Evolutionary conservation across 2,329 filamentous ascomycete genomes (phyloP).

Genomic region (Tolypocladium tropicale): DNA sequence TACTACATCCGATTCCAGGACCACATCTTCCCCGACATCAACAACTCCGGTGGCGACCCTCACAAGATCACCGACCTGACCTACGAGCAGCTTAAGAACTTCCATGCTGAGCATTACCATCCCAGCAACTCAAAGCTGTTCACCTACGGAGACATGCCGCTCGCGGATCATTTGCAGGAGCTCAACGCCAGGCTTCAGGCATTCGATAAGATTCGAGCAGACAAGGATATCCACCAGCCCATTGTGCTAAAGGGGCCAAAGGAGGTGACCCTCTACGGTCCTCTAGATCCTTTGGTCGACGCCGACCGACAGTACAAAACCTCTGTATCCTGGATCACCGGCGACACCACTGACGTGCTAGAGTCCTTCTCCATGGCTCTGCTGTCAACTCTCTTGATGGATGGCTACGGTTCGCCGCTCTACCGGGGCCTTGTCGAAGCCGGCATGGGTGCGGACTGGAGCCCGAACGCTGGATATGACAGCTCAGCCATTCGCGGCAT

Average conservation of each 20-base stretch:
- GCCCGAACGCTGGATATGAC: slow-evolving; percentile 89
- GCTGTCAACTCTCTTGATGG: slow-evolving; percentile 73
- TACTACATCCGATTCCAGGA: slow-evolving; percentile 96
- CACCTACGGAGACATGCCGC: slow-evolving; percentile 88
- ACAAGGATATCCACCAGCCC: slow-evolving; percentile 66
- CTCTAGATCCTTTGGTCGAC: slow-evolving; percentile 77
- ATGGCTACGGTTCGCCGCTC: slow-evolving; percentile 89
- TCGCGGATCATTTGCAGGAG: slow-evolving; percentile 70
- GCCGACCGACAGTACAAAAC: slow-evolving; percentile 86
- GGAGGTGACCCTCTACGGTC: slow-evolving; percentile 64
- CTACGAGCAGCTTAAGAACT: slow-evolving; percentile 77
- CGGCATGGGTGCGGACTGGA: slow-evolving; percentile 86
- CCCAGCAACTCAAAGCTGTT: slow-evolving; percentile 95
- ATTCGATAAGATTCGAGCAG: slow-evolving; percentile 61
- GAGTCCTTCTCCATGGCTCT: slow-evolving; percentile 84
- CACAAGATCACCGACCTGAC: slow-evolving; percentile 94
- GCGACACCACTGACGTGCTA: slow-evolving; percentile 69
- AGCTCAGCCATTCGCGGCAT: slow-evolving; percentile 65
- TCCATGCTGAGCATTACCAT: slow-evolving; percentile 90
- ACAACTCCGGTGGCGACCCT: slow-evolving; percentile 95
- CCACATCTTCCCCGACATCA: slow-evolving; percentile 83
- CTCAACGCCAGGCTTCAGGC: slow-evolving; percentile 62
- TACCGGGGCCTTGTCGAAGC: slow-evolving; percentile 84
- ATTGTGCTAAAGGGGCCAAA: slow-evolving; percentile 61
- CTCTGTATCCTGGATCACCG: slow-evolving; percentile 85